A percentile compares a stretch with the other conserved stretches of the same genome.
phyloP scores from a whole-genome alignment of 768 basidiomycete genomes.

The Lentinula raphanica region DNA sequence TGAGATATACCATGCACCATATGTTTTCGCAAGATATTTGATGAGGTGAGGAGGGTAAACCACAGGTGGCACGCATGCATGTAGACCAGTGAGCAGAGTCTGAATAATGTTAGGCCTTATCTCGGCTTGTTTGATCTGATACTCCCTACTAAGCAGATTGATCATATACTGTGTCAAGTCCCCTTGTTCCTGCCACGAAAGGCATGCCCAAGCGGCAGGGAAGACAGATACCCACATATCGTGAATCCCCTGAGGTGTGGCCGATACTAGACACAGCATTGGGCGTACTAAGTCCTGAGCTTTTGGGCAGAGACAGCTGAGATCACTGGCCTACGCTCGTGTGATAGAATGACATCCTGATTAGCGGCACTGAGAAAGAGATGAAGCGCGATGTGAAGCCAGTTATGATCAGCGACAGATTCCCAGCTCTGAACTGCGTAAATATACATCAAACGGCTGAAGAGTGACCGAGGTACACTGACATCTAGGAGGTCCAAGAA shows the following conservation, averaged over 20 bases:
- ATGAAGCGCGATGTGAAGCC: too few species aligned
- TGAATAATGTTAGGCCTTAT: conserved; percentile 89
- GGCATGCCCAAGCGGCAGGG: conserved; percentile 77
- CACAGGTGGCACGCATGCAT: conserved; percentile 83
- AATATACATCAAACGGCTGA: too few species aligned
- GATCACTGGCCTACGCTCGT: conserved; percentile 36
- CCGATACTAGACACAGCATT: conserved; percentile 75
- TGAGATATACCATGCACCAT: conserved; percentile 90
- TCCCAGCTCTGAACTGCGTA: too few species aligned
- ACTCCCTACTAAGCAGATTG: conserved; percentile 86
- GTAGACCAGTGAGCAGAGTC: conserved; percentile 79
- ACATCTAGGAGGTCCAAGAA: too few species aligned
- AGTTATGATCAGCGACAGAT: too few species aligned
- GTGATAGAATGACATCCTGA: conserved; percentile 30
- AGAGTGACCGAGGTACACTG: too few species aligned
- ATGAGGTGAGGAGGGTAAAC: conserved; percentile 89
- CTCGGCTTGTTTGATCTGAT: conserved; percentile 84
- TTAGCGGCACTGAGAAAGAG: too few species aligned
- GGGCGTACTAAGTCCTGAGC: conserved; percentile 62
- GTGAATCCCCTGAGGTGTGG: conserved; percentile 74
- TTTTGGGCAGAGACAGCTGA: conserved; percentile 35
- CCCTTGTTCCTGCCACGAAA: conserved; percentile 81
- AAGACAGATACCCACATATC: conserved; percentile 87
- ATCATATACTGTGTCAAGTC: conserved; percentile 89
- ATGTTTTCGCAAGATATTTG: conserved; percentile 95